Conservation (phyloP, 192 early-diverging fungal genomes). For the Phlyctochytrium bullatum region DNA sequence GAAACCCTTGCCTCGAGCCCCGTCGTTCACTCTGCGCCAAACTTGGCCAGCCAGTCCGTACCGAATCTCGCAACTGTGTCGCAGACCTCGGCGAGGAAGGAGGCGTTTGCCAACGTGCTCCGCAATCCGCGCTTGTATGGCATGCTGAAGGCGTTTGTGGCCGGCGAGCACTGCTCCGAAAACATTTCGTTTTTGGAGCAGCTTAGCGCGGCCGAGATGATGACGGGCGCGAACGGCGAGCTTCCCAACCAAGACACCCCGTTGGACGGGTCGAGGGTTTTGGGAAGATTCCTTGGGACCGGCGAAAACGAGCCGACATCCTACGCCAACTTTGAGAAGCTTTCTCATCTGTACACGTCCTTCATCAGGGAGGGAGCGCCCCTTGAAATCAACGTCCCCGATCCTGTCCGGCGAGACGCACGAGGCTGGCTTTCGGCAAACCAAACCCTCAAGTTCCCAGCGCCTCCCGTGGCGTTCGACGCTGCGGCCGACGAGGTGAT, state of each 20-base stretch:
- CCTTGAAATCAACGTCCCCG: background rate
- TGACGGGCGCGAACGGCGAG: background rate
- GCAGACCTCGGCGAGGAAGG: background rate
- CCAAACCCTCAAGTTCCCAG: background rate
- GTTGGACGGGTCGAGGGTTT: background rate
- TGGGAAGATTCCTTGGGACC: background rate
- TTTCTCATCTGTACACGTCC: background rate
- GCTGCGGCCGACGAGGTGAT: background rate
- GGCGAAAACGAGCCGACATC: background rate
- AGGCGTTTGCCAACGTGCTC: background rate
- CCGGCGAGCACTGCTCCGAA: background rate
- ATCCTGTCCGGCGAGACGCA: background rate
- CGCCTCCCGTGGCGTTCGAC: background rate
- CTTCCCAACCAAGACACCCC: background rate
- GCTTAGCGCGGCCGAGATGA: background rate
- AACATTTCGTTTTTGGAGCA: background rate
- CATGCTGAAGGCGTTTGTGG: background rate
- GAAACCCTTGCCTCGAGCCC: no score
- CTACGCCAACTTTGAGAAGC: background rate
- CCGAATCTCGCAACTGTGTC: no score
- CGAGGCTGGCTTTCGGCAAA: background rate
- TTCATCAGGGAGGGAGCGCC: background rate
- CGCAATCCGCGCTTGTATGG: background rate
- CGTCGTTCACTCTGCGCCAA: no score
- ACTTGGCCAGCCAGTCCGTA: no score